Conservation (phyloP, 1,139 yeast species). For the Blastobotrys persicus region DNA sequence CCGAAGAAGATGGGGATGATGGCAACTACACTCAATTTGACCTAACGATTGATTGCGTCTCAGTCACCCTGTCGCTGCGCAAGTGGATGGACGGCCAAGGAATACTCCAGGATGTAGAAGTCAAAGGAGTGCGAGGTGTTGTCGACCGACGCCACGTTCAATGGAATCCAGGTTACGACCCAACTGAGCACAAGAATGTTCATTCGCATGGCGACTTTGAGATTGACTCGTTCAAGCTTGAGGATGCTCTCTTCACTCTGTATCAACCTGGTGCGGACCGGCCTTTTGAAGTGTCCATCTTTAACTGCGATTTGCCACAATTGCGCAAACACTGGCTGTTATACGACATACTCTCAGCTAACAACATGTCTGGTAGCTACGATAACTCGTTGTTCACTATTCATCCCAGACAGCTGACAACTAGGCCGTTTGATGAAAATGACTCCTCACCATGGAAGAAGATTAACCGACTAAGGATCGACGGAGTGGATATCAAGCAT, state of each 20-base stretch:
- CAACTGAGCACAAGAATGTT: conserved; percentile 72
- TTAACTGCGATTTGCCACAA: conserved; percentile 74
- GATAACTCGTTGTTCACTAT: conserved; percentile 91
- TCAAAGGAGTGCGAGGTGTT: conserved; percentile 85
- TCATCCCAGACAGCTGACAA: conserved; percentile 61
- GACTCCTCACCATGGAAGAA: conserved; percentile 49
- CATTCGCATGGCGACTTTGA: conserved; percentile 90
- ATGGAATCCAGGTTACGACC: conserved; percentile 82
- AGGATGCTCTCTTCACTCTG: conserved; percentile 78
- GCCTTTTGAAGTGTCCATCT: conserved; percentile 82
- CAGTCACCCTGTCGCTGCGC: conserved; percentile 71
- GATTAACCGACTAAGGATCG: conserved; percentile 78
- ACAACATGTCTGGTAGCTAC: conserved; percentile 82
- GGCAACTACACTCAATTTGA: conserved; percentile 97
- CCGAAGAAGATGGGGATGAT: conserved; percentile 59
- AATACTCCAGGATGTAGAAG: conserved; percentile 73
- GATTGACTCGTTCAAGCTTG: conserved; percentile 74
- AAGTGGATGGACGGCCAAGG: conserved; percentile 93
- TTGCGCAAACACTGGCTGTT: conserved; percentile 91
- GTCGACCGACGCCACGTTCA: conserved; percentile 84
- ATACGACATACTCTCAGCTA: conserved; percentile 81
- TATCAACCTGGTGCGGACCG: conserved; percentile 70
- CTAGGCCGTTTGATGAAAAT: conserved; percentile 34
- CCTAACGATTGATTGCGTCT: conserved; percentile 80
- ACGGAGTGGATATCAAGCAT: conserved; percentile 82